Evolutionary conservation across 2,329 filamentous ascomycete species (phyloP).

Genomic region (Trichophyton simii): DNA sequence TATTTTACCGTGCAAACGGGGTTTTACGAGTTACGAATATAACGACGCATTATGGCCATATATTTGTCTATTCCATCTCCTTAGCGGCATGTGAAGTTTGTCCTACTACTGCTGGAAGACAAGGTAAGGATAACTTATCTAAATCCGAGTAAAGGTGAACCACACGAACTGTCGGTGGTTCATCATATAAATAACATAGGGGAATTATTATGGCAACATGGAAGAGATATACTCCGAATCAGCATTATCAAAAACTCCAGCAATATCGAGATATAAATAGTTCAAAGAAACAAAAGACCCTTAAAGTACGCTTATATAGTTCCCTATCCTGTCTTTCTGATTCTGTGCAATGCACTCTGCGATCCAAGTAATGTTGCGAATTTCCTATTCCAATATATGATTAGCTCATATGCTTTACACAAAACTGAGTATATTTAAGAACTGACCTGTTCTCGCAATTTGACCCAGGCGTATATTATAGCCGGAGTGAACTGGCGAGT

Average conservation of each 20-base stretch:
- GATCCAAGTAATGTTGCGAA: slow-evolving; percentile 99
- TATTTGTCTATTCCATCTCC: background rate
- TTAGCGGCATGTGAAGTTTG: background rate
- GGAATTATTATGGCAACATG: background rate
- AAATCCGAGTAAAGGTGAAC: background rate
- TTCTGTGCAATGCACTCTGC: slow-evolving; percentile 98
- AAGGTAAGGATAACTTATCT: background rate
- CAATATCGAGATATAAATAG: background rate
- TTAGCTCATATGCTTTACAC: slow-evolving; percentile 11
- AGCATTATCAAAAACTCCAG: slow-evolving; percentile 2
- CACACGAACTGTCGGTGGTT: no score
- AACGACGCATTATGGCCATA: no score
- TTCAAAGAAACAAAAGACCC: slow-evolving; percentile 18
- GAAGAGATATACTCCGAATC: background rate
- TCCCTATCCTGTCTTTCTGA: slow-evolving; percentile 96
- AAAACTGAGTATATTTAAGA: background rate
- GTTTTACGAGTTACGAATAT: background rate
- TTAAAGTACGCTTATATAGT: slow-evolving; percentile 96
- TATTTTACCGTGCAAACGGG: background rate
- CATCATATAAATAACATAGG: background rate
- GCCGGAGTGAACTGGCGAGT: slow-evolving; percentile 91
- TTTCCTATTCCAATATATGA: slow-evolving; percentile 53
- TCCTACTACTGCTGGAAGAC: background rate
- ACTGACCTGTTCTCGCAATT: slow-evolving; percentile 86
- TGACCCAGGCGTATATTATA: slow-evolving; percentile 96